Evolutionary conservation across 2,329 filamentous ascomycete species (phyloP).

Genomic region (Colletotrichum somersetense): DNA sequence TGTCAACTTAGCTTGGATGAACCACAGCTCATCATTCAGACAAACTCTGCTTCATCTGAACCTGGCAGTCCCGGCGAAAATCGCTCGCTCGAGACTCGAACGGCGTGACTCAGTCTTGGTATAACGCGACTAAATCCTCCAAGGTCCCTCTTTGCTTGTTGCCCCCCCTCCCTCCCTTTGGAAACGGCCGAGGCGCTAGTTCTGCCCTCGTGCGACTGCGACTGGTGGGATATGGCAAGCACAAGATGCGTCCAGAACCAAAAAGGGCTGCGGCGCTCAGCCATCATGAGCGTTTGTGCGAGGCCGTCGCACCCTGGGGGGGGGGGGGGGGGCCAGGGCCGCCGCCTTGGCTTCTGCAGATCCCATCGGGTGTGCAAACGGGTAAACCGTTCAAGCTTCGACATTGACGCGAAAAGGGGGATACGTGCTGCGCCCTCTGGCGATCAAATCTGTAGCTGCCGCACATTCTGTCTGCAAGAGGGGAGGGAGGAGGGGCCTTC

Average conservation of each 20-base stretch:
- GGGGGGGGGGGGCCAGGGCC: too few relatives aligned
- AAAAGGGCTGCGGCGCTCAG: background rate
- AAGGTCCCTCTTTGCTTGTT: background rate
- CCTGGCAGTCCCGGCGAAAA: constrained; percentile 21
- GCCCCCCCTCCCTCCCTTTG: background rate
- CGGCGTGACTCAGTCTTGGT: background rate
- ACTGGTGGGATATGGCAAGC: constrained; percentile 20
- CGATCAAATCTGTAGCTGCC: constrained; percentile 26
- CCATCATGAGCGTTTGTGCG: constrained; percentile 27
- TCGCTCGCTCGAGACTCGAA: background rate
- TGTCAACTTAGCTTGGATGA: constrained; percentile 25
- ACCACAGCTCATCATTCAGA: constrained; percentile 18
- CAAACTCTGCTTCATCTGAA: constrained; percentile 28
- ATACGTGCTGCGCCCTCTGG: constrained; percentile 27
- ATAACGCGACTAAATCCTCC: background rate
- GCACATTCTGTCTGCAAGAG: background rate
- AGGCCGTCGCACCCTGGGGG: too few relatives aligned
- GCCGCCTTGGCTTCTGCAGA: background rate
- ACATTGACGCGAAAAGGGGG: constrained; percentile 19
- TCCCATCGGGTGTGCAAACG: background rate
- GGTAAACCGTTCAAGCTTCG: background rate
- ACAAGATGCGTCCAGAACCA: constrained; percentile 19
- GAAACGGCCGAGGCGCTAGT: constrained; percentile 15
- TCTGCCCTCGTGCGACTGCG: constrained; percentile 26
- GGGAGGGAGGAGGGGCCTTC: background rate